These are phyloP conservation scores for Lyophyllum shimeji DNA, from an alignment of 768 basidiomycete genomes.

Conservation along the genomic window DNA sequence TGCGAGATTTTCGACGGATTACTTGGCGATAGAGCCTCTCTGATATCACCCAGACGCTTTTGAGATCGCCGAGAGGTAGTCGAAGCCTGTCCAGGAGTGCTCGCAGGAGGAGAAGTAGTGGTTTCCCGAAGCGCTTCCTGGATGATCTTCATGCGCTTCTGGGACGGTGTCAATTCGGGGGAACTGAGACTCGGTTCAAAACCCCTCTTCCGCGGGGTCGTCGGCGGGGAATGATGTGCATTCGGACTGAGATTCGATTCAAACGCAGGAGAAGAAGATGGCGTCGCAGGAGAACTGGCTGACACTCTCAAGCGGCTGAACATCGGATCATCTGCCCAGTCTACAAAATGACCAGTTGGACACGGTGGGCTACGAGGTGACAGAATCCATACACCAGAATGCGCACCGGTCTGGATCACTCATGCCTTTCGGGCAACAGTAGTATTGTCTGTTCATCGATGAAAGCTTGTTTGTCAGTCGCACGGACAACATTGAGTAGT, in stretches of 20 bases:
- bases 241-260: not conserved
- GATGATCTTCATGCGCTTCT: slow-evolving; percentile 21
- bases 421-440: slow-evolving; percentile 29
- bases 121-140: slow-evolving; percentile 13
- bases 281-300: not conserved
- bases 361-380: not conserved
- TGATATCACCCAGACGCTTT: slow-evolving; percentile 5
- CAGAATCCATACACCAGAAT: slow-evolving; percentile 36
- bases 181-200: slow-evolving; percentile 1
- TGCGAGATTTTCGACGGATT: not conserved
- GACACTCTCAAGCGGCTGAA: not conserved
- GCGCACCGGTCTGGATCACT: slow-evolving; percentile 25
- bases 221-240: not conserved
- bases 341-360: slow-evolving; percentile 9
- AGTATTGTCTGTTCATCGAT: slow-evolving; percentile 29
- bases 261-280: not conserved
- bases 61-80: slow-evolving; percentile 3
- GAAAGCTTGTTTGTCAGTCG: not conserved
- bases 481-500: not conserved
- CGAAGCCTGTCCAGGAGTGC: not conserved
- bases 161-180: slow-evolving; percentile 13
- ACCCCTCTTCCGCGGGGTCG: slow-evolving; percentile 14
- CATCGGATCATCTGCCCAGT: slow-evolving; percentile 17
- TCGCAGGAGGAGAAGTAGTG: not conserved
- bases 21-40: not conserved